These are phyloP conservation scores for Hypoxylon sp. DNA, from an alignment of 2,329 filamentous ascomycete species.

Conservation along the genomic window DNA sequence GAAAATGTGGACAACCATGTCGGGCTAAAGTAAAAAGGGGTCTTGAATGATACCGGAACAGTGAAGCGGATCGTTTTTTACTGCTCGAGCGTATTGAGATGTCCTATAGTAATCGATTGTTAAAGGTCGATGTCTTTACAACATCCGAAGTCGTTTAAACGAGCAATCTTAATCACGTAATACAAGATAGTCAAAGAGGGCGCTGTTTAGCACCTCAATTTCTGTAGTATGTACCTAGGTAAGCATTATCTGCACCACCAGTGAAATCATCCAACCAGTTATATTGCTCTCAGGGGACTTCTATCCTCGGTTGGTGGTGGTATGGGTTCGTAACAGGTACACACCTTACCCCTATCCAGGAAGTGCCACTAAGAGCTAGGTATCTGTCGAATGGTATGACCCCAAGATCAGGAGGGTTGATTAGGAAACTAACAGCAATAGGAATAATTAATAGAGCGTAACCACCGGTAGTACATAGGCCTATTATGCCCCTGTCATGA, in stretches of 20 bases:
- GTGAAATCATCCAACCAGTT: too few species aligned
- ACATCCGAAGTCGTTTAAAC: too few species aligned
- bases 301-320: background rate
- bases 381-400: background rate
- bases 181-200: too few species aligned
- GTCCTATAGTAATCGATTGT: too few species aligned
- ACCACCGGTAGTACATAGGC: background rate
- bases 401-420: background rate
- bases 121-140: too few species aligned
- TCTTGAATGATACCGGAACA: background rate
- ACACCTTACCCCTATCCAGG: background rate
- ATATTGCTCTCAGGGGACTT: too few species aligned
- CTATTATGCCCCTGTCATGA: background rate
- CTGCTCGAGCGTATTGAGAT: background rate
- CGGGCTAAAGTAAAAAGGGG: background rate
- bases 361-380: background rate
- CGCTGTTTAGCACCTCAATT: too few species aligned
- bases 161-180: too few species aligned
- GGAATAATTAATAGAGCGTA: background rate
- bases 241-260: too few species aligned
- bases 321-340: background rate
- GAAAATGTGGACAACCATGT: background rate
- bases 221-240: too few species aligned
- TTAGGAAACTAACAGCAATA: background rate
- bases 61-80: background rate